phyloP scores from a whole-genome alignment of 1,284 basidiomycete genomes.

The Rhizoctonia solani region DNA sequence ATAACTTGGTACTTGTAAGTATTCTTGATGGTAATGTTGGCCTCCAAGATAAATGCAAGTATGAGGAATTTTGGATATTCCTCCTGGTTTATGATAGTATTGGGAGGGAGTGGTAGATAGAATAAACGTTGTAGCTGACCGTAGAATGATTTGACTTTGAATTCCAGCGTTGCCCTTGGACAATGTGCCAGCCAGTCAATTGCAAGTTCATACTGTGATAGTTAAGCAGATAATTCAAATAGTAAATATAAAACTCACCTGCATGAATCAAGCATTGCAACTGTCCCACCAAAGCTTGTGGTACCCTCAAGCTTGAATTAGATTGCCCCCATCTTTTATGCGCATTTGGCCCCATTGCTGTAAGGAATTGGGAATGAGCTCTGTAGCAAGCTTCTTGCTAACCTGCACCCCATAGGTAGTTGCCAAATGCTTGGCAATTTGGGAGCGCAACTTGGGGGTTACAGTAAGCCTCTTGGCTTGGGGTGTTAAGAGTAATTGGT shows the following conservation, averaged over 20 bases:
- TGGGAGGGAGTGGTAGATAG: conserved; percentile 37
- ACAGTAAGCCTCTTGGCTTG: too few species aligned
- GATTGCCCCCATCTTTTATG: not conserved
- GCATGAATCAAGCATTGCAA: not conserved
- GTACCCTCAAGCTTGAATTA: not conserved
- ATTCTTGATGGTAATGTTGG: conserved; percentile 1
- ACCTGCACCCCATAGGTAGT: not conserved
- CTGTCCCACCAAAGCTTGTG: not conserved
- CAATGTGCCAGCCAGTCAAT: not conserved
- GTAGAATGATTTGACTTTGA: conserved; percentile 39
- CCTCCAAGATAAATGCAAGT: too few species aligned
- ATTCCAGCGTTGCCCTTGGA: not conserved
- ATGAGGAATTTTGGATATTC: conserved; percentile 30
- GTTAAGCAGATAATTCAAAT: not conserved
- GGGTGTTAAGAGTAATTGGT: too few species aligned
- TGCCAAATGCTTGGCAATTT: not conserved
- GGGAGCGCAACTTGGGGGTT: too few species aligned
- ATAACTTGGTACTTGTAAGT: conserved; percentile 27
- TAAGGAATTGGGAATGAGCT: not conserved
- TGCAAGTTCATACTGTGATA: not conserved
- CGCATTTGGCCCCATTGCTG: not conserved
- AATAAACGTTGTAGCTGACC: conserved; percentile 42
- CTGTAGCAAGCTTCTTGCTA: not conserved
- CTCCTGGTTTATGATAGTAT: conserved; percentile 36
- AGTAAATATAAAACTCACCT: not conserved